Percentiles rank a stretch among this genome's conserved stretches.
Conservation (phyloP, 179 eudicot species). For the Drosera spatulata region DNA sequence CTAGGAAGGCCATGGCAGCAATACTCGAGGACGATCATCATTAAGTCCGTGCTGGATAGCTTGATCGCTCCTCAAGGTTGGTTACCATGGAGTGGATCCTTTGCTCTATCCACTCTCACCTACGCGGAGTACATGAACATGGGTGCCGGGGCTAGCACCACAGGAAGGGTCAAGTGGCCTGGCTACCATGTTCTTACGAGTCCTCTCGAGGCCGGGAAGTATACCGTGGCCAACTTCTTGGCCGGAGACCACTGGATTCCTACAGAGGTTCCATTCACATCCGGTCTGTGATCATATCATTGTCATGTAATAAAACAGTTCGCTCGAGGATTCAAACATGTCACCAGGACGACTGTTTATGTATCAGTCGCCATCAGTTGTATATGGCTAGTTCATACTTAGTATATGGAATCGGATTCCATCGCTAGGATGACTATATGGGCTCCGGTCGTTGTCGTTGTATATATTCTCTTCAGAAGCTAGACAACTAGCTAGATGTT, state of each 20-base stretch:
- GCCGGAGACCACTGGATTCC: conserved; percentile 28
- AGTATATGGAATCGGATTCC: too few relatives aligned
- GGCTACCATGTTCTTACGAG: conserved; percentile 20
- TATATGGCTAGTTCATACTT: too few relatives aligned
- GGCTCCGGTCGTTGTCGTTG: too few relatives aligned
- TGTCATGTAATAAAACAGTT: too few relatives aligned
- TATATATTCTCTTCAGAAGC: too few relatives aligned
- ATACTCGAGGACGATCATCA: conserved; percentile 25
- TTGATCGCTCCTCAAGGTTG: conserved; percentile 24
- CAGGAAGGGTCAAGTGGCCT: conserved; percentile 24
- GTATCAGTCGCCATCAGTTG: too few relatives aligned
- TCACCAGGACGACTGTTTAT: too few relatives aligned
- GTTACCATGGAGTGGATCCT: conserved; percentile 23
- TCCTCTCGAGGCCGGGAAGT: conserved; percentile 15
- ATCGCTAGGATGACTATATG: too few relatives aligned
- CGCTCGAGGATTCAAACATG: too few relatives aligned
- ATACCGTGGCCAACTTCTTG: conserved; percentile 21
- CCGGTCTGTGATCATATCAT: conserved; percentile 17
- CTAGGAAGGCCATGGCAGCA: conserved; percentile 32
- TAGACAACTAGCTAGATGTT: too few relatives aligned
- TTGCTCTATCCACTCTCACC: conserved; percentile 19
- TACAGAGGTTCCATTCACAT: conserved; percentile 19
- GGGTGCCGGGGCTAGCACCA: conserved; percentile 21
- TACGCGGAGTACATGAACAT: conserved; percentile 31
- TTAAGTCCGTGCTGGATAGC: conserved; percentile 16